phyloP scores from a whole-genome alignment of 208 protist species.

The Acanthamoeba healyi region DNA sequence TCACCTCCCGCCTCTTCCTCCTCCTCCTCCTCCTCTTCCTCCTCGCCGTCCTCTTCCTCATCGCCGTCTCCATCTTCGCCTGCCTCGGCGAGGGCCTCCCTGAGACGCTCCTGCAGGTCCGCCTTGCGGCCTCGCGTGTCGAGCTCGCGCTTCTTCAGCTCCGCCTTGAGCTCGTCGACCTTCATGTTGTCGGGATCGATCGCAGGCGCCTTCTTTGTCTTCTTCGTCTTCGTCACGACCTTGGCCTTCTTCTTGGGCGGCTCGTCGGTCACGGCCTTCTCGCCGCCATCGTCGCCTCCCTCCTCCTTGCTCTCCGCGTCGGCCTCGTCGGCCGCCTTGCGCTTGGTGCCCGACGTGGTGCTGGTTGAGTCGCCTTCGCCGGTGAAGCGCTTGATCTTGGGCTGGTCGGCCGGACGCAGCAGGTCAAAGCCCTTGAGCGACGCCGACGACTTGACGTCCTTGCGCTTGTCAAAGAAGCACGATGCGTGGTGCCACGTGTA shows the following conservation, averaged over 20 bases:
- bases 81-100: not conserved
- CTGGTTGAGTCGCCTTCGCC: not conserved
- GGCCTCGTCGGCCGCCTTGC: slow-evolving; percentile 13
- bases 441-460: slow-evolving; percentile 28
- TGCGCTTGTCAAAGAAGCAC: slow-evolving; percentile 72
- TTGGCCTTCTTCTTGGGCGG: slow-evolving; percentile 20
- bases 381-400: slow-evolving; percentile 64
- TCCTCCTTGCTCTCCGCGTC: not conserved
- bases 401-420: slow-evolving; percentile 56
- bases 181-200: slow-evolving; percentile 18
- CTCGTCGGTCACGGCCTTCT: not conserved
- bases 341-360: not conserved
- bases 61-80: slow-evolving; percentile 10
- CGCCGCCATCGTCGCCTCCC: not conserved
- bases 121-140: slow-evolving; percentile 27
- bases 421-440: slow-evolving; percentile 53
- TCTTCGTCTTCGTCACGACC: slow-evolving; percentile 2
- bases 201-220: not conserved
- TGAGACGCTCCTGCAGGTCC: slow-evolving; percentile 7
- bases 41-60: not conserved
- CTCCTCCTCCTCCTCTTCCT: slow-evolving; percentile 44
- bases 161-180: not conserved
- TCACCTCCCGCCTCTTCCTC: slow-evolving; percentile 6
- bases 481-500: slow-evolving; percentile 62
- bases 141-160: slow-evolving; percentile 35